Evolutionary conservation across 2,329 filamentous ascomycete species (phyloP).

Genomic region (Xylariaceae sp.): DNA sequence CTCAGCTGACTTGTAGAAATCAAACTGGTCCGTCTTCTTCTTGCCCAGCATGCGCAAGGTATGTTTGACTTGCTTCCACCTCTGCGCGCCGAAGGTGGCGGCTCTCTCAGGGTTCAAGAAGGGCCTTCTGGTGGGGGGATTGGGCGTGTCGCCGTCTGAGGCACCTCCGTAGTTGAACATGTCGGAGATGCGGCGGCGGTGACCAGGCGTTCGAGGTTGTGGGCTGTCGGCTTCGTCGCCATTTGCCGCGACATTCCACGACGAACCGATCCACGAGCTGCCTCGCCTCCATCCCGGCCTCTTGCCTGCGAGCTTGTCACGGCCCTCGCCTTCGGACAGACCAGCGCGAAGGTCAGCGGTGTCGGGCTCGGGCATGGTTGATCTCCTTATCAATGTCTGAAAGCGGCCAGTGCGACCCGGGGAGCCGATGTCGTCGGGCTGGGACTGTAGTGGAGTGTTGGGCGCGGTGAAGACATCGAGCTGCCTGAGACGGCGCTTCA

Average conservation of each 20-base stretch:
- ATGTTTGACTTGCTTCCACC: slow-evolving; percentile 91
- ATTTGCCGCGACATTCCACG: slow-evolving; percentile 48
- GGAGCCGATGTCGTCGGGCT: slow-evolving; percentile 41
- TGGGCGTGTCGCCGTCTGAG: slow-evolving; percentile 60
- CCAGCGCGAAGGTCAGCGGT: slow-evolving; percentile 57
- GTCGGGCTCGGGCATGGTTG: slow-evolving; percentile 67
- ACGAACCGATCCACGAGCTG: slow-evolving; percentile 55
- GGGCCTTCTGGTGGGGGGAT: slow-evolving; percentile 47
- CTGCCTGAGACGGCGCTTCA: slow-evolving; percentile 53
- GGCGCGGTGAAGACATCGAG: slow-evolving; percentile 61
- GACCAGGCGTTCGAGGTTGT: slow-evolving; percentile 56
- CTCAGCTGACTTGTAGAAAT: slow-evolving; percentile 93
- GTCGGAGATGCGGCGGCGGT: slow-evolving; percentile 64
- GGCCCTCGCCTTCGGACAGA: slow-evolving; percentile 73
- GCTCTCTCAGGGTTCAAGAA: slow-evolving; percentile 65
- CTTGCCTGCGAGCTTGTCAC: slow-evolving; percentile 56
- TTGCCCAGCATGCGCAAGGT: slow-evolving; percentile 72
- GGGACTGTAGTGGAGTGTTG: slow-evolving; percentile 55
- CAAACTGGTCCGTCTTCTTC: slow-evolving; percentile 83
- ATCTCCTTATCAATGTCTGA: slow-evolving; percentile 59
- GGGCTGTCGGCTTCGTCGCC: slow-evolving; percentile 52
- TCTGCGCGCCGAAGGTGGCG: slow-evolving; percentile 72
- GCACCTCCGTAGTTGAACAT: slow-evolving; percentile 61
- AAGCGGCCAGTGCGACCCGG: slow-evolving; percentile 44
- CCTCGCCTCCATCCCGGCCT: slow-evolving; percentile 56